Evolutionary conservation across 1,284 basidiomycete genomes (phyloP), one percentile per base, ranked within the genome.

Genomic region (Ustilago hordei): DNA sequence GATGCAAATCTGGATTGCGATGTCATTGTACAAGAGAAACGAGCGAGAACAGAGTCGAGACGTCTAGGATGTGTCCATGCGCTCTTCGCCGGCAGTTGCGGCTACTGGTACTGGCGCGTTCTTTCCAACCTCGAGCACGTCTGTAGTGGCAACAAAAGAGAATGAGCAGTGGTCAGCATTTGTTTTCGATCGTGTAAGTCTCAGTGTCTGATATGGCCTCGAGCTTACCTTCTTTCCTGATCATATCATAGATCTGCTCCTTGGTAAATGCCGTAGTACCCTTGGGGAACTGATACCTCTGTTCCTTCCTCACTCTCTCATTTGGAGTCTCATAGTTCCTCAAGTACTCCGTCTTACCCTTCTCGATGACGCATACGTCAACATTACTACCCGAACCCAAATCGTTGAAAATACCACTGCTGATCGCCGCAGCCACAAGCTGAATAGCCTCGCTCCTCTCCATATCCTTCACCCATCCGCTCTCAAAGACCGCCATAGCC

Each of bases 401-500:
- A 89, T 99, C 97, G 89, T 99, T 99, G 90, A 98, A 99, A 86
- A 99, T 96, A 90, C 97, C 97, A 1, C 94, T 93, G 54, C 92
- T 92, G 84, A 99, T 92, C 35, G 97, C 95, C 52, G 91, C 90
- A 50, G 92, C 91, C 23, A 98, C 95, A 12, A 99, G 89, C 23
- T 89, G 88, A 65, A 98, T 90, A 1, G 95, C 96, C 54, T 93
- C 92, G 63, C 91, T 89, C 56, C 93, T 90, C 93, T 91, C 90
- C 91, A 99, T 91, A 85, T 93, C 89, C 47, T 93, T 89, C 83
- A 89, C 90, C 95, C 95, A 99, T 13, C 89, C 87, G 61, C 90
- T 91, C 86, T 99, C 97, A 81, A 99, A 99, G 13, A 99, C 93
- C 15, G 95, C 94, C 97, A 99, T 99, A 31, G 96, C 97, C 2